Evolutionary conservation across 192 early-diverging fungal genomes (phyloP).

Genomic region (Backusella liffmaniae): DNA sequence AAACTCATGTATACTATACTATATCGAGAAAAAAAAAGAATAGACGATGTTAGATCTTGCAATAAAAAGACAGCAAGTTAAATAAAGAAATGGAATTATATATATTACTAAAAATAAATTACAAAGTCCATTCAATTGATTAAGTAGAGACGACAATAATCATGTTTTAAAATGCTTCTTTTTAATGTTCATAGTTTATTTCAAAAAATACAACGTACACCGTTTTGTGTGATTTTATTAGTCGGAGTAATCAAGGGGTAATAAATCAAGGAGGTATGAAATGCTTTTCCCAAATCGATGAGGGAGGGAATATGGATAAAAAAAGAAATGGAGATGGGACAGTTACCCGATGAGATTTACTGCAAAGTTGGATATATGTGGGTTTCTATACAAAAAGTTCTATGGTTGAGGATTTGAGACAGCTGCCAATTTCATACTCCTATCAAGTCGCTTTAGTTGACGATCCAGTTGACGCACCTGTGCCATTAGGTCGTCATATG

Average conservation of each 20-base stretch:
- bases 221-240: not conserved
- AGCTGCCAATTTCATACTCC: not conserved
- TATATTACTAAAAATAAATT: too few relatives aligned
- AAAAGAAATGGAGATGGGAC: not conserved
- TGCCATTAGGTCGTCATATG: conserved; percentile 15
- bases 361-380: not conserved
- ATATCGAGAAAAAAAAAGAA: not conserved
- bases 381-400: not conserved
- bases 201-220: not conserved
- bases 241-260: not conserved
- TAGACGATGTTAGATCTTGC: too few relatives aligned
- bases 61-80: too few relatives aligned
- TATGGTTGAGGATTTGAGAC: not conserved
- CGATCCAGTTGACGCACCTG: conserved; percentile 13
- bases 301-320: not conserved
- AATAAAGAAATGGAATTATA: too few relatives aligned
- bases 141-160: not conserved
- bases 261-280: too few relatives aligned
- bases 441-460: conserved; percentile 1
- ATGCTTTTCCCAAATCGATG: not conserved
- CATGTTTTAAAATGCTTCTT: not conserved
- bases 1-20: not conserved
- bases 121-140: not conserved
- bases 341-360: not conserved
- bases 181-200: not conserved